Evolutionary conservation across 192 early-diverging fungal genomes (phyloP), one percentile per base, ranked within the genome.

Genomic region (Backusella circina): DNA sequence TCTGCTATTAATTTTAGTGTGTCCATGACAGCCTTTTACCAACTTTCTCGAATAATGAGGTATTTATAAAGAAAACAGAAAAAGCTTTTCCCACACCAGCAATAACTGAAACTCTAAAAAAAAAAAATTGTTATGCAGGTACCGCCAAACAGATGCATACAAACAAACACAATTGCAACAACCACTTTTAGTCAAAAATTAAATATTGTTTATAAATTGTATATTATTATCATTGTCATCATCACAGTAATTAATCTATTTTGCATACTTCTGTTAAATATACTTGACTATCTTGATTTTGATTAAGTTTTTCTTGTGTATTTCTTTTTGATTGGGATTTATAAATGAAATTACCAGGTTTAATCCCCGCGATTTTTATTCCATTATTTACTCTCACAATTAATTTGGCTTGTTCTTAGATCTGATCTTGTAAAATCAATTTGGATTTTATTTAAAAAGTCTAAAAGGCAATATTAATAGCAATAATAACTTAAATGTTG

Each of bases 1-100:
- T 91, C 95, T 72, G 87, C 87, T 16, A 96, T 99, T 67, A 99
- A 99, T 83, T 73, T 97, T 26, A 97, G 97, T 83, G 94, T 99
- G 5, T 96, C 92, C 33, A 91, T 86, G 69, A 99, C 92, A 61
- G 95, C 94, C 35, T 61, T 94, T 28, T 95, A 92, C 74, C 97
- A 99, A 87, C 80, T 97, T 39, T 88, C 83, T 66, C 87, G 97
- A 16, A 95, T 99, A 74, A 89, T 80, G 37, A 79, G 87, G 91
- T 94, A 86, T 61, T 13, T 61, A 28, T 10, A 57, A 23, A 57
- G 18, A 61, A 21, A 26, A 28, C 9, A 23, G 54, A 12, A 28
- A 61, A 28, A 13, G 23, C 5, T 51, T 61, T 61, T 28, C 54
- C 54, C 54, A 61, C 21, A 61, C 54, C 54, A 61, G 4, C 12